These are phyloP conservation scores for Candida tetrigidarum DNA, from an alignment of 1,139 yeast genomes.

Conservation along the genomic window DNA sequence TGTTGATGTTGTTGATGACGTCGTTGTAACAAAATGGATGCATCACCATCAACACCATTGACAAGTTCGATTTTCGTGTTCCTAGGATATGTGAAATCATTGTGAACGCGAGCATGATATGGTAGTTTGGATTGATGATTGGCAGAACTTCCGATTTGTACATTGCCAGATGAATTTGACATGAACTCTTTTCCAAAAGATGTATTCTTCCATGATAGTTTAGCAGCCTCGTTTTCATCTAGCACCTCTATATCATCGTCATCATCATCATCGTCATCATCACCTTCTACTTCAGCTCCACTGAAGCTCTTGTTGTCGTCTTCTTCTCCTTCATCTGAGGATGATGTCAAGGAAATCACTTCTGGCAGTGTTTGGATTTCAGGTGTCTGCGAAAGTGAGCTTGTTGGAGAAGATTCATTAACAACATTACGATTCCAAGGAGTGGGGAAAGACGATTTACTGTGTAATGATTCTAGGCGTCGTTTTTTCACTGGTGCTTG, in stretches of 20 bases:
- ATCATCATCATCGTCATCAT: not conserved
- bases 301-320: not conserved
- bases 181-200: constrained; percentile 19
- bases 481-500: constrained; percentile 10
- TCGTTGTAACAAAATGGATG: no score
- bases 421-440: not conserved
- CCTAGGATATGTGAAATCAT: not conserved
- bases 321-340: not conserved
- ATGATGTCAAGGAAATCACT: constrained; percentile 1
- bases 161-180: not conserved
- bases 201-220: constrained; percentile 25
- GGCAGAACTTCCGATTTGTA: not conserved
- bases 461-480: constrained; percentile 15
- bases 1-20: not conserved
- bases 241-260: constrained; percentile 29
- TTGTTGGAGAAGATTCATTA: not conserved
- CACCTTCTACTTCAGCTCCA: not conserved
- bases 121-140: not conserved
- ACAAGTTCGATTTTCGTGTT: not conserved
- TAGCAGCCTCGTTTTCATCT: constrained; percentile 30
- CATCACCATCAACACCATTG: no score
- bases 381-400: not conserved
- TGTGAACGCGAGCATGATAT: not conserved
- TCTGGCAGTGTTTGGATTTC: not conserved
- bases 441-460: not conserved